Evolutionary conservation across 768 basidiomycete genomes (phyloP).

Genomic region (Lyophyllum decastes): DNA sequence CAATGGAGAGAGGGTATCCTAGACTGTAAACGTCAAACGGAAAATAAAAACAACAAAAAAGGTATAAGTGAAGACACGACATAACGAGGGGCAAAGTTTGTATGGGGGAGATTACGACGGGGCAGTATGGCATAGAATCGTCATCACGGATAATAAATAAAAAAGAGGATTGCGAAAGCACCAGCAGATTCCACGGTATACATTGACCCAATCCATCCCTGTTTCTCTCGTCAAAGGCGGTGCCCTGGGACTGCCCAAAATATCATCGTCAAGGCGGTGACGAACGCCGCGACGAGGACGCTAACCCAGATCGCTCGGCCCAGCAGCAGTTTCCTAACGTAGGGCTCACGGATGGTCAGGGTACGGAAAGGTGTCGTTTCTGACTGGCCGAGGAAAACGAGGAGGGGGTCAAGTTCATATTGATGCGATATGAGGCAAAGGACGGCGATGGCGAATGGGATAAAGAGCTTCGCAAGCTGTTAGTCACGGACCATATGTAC

Average conservation of each 20-base stretch:
- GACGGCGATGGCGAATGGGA: constrained; percentile 88
- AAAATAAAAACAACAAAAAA: constrained; percentile 28
- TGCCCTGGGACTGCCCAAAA: constrained; percentile 98
- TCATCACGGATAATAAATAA: constrained; percentile 9
- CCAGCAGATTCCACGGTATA: constrained; percentile 13
- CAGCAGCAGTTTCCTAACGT: constrained; percentile 87
- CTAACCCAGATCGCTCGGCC: constrained; percentile 93
- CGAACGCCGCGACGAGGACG: constrained; percentile 73
- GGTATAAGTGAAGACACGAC: constrained; percentile 24
- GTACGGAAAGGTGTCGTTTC: constrained; percentile 98
- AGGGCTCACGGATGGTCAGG: constrained; percentile 88
- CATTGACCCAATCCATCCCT: constrained; percentile 5
- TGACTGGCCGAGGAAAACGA: constrained; percentile 90
- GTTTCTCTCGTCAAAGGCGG: constrained; percentile 53
- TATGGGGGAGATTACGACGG: constrained; percentile 15
- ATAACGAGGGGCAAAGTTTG: constrained; percentile 9
- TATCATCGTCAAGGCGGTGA: constrained; percentile 81
- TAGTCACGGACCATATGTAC: not conserved
- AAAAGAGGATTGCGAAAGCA: constrained; percentile 10
- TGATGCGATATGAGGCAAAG: constrained; percentile 94
- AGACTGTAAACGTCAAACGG: constrained; percentile 17
- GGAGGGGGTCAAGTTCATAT: constrained; percentile 95
- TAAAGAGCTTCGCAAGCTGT: constrained; percentile 68
- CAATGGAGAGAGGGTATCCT: constrained; percentile 21
- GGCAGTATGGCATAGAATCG: constrained; percentile 12